These are phyloP conservation scores for Plasmodium ovale DNA, from an alignment of 169 alveolate genomes.

Conservation along the genomic window DNA sequence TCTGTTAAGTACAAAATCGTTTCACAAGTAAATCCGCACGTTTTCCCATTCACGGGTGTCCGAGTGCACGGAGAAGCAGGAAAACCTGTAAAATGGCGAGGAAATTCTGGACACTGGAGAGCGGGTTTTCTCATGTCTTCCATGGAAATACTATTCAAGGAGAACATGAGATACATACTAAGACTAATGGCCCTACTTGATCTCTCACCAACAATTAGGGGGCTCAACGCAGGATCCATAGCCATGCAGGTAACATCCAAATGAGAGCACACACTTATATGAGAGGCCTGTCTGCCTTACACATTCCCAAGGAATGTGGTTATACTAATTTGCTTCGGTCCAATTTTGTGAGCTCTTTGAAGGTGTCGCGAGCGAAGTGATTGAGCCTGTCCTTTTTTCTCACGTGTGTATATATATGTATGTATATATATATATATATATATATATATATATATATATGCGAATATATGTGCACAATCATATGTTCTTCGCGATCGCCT, in stretches of 20 bases:
- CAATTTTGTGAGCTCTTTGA: too few relatives aligned
- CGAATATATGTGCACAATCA: too few relatives aligned
- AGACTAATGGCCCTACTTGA: slow-evolving; percentile 82
- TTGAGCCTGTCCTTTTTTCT: too few relatives aligned
- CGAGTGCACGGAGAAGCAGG: slow-evolving; percentile 84
- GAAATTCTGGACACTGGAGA: slow-evolving; percentile 78
- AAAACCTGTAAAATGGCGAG: slow-evolving; percentile 81
- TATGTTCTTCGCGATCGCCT: background rate
- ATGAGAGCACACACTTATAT: too few relatives aligned
- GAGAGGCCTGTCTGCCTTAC: too few relatives aligned
- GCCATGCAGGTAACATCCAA: slow-evolving; percentile 84
- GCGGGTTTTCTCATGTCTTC: slow-evolving; percentile 81
- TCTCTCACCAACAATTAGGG: slow-evolving; percentile 81
- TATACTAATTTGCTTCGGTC: background rate
- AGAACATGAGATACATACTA: slow-evolving; percentile 75
- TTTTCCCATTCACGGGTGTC: slow-evolving; percentile 80
- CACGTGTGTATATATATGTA: background rate
- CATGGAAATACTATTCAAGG: slow-evolving; percentile 79
- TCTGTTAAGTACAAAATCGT: slow-evolving; percentile 77
- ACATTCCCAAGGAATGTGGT: too few relatives aligned
- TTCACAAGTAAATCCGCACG: slow-evolving; percentile 81
- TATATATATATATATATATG: slow-evolving; percentile 3
- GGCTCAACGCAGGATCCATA: slow-evolving; percentile 79
- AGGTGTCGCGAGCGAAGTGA: too few relatives aligned
- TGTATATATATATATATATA: background rate